Evolutionary conservation across 805 yeast species (phyloP).

Genomic region (Pichia rugopelliculosa): DNA sequence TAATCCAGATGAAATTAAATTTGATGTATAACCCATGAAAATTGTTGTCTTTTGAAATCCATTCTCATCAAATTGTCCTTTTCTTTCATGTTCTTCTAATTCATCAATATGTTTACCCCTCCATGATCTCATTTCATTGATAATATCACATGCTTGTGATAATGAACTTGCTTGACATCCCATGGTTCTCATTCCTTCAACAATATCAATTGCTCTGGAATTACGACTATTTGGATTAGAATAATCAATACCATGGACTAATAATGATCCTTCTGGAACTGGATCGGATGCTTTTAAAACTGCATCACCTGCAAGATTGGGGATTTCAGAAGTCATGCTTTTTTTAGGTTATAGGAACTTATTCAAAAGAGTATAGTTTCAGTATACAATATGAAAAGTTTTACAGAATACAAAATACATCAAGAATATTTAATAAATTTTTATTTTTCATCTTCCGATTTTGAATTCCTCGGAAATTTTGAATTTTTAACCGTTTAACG

Average conservation of each 20-base stretch:
- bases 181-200: constrained; percentile 83
- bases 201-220: constrained; percentile 71
- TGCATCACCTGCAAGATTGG: constrained; percentile 81
- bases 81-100: constrained; percentile 60
- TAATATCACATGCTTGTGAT: constrained; percentile 84
- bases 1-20: constrained; percentile 88
- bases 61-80: constrained; percentile 69
- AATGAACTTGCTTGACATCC: constrained; percentile 94
- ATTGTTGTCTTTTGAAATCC: constrained; percentile 83
- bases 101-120: constrained; percentile 71
- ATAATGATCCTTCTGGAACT: constrained; percentile 70
- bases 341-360: no score
- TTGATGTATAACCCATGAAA: constrained; percentile 94
- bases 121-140: constrained; percentile 90
- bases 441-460: no score
- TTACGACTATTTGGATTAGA: constrained; percentile 67
- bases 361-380: no score
- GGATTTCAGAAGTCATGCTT: constrained; percentile 36
- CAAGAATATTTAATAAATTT: no score
- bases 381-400: no score
- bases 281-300: constrained; percentile 82
- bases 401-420: no score
- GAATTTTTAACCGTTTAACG: no score
- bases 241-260: constrained; percentile 87
- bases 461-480: no score